phyloP scores from a whole-genome alignment of 1,139 yeast genomes.

The Pichia sp. region DNA sequence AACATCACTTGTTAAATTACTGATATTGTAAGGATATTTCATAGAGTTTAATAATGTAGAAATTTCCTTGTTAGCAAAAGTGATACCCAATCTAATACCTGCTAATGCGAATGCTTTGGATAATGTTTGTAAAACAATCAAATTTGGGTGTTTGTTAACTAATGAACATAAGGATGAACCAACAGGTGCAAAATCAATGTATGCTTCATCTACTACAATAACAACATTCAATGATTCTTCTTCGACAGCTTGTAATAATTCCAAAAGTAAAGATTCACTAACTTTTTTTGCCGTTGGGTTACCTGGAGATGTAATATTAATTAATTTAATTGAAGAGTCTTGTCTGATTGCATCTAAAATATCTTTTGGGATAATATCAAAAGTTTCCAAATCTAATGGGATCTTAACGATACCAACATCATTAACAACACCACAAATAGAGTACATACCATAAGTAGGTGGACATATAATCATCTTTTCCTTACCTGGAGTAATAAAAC shows the following conservation, averaged over 20 bases:
- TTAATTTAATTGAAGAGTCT: constrained; percentile 62
- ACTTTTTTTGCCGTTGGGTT: constrained; percentile 83
- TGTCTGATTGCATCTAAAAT: constrained; percentile 45
- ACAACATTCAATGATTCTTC: constrained; percentile 60
- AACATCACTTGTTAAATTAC: constrained; percentile 69
- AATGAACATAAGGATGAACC: constrained; percentile 74
- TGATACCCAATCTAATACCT: constrained; percentile 83
- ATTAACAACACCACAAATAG: constrained; percentile 83
- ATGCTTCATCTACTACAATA: constrained; percentile 90
- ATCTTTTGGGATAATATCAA: constrained; percentile 59
- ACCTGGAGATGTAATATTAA: constrained; percentile 96
- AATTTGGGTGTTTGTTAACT: constrained; percentile 74
- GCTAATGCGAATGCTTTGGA: constrained; percentile 96
- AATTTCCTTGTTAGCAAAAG: constrained; percentile 57
- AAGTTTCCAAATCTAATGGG: constrained; percentile 56
- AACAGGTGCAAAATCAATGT: constrained; percentile 70
- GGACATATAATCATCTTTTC: constrained; percentile 85
- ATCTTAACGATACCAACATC: constrained; percentile 75
- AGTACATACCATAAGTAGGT: constrained; percentile 97
- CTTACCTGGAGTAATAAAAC: constrained; percentile 73
- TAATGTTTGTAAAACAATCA: constrained; percentile 84
- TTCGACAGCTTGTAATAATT: constrained; percentile 43
- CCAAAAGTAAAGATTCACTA: constrained; percentile 42
- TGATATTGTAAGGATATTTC: constrained; percentile 94
- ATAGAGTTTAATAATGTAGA: constrained; percentile 71